Base-by-base conservation (phyloP, 371 early-diverging fungal genomes). In the Mortierella sp. region DNA sequence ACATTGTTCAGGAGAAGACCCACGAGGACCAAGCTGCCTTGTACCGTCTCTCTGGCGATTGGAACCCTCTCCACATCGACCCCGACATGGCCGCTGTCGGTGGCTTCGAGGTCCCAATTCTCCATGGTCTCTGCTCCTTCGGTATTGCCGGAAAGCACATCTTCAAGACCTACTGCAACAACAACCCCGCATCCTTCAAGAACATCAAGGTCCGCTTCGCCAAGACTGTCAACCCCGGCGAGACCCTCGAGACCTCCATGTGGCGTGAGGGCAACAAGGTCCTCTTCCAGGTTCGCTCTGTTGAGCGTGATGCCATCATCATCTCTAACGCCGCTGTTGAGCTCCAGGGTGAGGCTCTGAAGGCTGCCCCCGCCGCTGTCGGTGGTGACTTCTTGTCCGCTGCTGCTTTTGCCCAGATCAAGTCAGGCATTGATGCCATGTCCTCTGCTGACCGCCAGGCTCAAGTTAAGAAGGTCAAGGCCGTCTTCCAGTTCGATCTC, bases 401-500 rank as follows among this genome's bases (percentile, higher is more conserved):
- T 62, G 83, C 83, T 60, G 70, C 76, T 26, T 77, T 83, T 43
- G 70, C 63, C 6, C 83, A 83, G 74, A 73, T 83, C 67, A 63
- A 69, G 66, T 24, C 47, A 32, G 75, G 77, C 22, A 71, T 83
- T 55, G 62, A 64, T 43, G 71, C 68, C 62, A 77, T 77, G 83
- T 68, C 73, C 59, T 57, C 73, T 39, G 74, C 77, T n/a, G 74
- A 73, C 6, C 78, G 78, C 35, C 62, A 57, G 70, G 78, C 78
- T 16, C 78, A 78, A 66, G 78, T 78, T 63, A 78, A 76, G 77
- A 75, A 84, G 73, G 71, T 73, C 74, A 92, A 93, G 83, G 93
- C 89, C 20, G 66, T 92, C 51, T 94, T 93, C 90, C 94, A 94
- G 83, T 87, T 94, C 65, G 91, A 93, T 64, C 84, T 94, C 76